Base-by-base conservation (phyloP, 176 grass and related monocot genomes). In the Zea luxurians region DNA sequence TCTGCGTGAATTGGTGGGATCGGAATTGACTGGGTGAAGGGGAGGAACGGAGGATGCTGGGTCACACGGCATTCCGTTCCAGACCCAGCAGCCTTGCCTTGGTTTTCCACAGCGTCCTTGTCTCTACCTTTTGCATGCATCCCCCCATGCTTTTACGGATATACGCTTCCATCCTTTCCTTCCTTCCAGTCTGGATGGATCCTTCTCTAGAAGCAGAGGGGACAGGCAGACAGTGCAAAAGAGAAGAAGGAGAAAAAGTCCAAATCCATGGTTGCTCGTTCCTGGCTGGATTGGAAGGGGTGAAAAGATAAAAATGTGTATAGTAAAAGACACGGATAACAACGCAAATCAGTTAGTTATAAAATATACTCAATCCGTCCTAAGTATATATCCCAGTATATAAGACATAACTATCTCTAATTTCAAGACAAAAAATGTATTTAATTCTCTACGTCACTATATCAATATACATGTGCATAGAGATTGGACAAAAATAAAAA, bases 51-150 rank as follows among this genome's bases (percentile, higher is more conserved):
- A 27, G 27, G 27, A 68, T 77, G 70, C 79, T 61, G 77, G 58
- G 34, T 68, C 73, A 84, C 85, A 73, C 68, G 85, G 68, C 60
- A 36, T 75, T 69, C 71, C 77, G 18, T 80, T 75, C 63, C 69
- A 43, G 45, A 20, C 63, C 62, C 10, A 49, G 43, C 53, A 57
- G 17, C 53, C 53, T 57, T 57, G 53, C 18, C 18, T 4, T 43
- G 46, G 36, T 79, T 87, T 71, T 71, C 66, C 66, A 66, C 73
- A 35, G 35, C 48, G 79, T 82, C 79, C 58, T 37, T 76, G n/a
- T 68, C 67, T 61, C 11, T 88, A 75, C 54, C 62, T 78, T 76
- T 45, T 67, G n/a, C 73, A 70, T 16, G 68, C 68, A 49, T 2
- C 44, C 62, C 73, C 75, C n/a, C 17, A 4, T 45, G 7, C 64